Conservation (phyloP, 163 green algal species). For the Trebouxia gelatinosa region DNA sequence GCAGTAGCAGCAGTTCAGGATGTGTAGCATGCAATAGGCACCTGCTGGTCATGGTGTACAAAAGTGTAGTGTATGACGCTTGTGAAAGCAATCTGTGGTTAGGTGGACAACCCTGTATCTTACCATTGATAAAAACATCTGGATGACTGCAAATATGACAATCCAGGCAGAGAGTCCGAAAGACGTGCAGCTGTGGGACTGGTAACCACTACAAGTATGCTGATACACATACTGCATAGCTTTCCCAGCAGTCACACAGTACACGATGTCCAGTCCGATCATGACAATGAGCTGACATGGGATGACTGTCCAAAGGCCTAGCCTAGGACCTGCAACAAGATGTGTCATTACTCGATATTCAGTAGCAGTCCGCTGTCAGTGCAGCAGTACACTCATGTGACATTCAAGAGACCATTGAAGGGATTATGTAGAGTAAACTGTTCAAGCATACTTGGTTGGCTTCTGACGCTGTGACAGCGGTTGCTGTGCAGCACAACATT, state of each 20-base stretch:
- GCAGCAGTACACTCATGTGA: not conserved
- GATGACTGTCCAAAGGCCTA: constrained; percentile 32
- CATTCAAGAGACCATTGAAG: too few relatives aligned
- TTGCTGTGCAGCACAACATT: not conserved
- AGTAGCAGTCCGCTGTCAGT: not conserved
- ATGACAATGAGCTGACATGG: constrained; percentile 37
- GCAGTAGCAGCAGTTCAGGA: too few relatives aligned
- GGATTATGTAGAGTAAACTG: too few relatives aligned
- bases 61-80: too few relatives aligned
- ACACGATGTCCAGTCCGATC: constrained; percentile 33
- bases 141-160: constrained; percentile 32
- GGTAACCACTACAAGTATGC: constrained; percentile 1
- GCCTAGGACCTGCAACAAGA: not conserved
- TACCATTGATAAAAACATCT: constrained; percentile 35
- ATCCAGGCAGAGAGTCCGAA: constrained; percentile 42
- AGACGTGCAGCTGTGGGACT: not conserved
- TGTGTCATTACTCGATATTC: too few relatives aligned
- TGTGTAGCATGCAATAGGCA: too few relatives aligned
- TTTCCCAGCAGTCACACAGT: constrained; percentile 25
- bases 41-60: too few relatives aligned
- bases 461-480: not conserved
- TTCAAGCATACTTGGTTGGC: not conserved
- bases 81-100: too few relatives aligned
- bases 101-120: too few relatives aligned
- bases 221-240: constrained; percentile 21